Evolutionary conservation across 805 yeast species (phyloP), one percentile per base, ranked within the genome.

Genomic region (Barnettozyma sucrosica): DNA sequence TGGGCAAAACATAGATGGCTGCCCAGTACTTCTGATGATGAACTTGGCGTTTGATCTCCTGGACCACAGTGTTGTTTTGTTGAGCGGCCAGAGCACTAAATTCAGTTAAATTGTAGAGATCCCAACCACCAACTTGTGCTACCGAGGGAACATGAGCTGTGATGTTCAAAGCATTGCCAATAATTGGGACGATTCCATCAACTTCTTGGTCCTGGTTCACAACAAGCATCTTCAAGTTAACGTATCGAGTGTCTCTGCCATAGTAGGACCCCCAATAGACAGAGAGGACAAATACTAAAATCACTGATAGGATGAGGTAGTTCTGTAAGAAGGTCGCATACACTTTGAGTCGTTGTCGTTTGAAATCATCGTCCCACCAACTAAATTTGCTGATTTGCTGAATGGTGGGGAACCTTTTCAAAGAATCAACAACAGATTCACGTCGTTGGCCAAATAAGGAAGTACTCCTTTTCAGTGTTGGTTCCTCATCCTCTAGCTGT

Each of bases 1-100:
- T 71, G 4, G 67, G 63, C 30, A 62, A 57, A 34, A 82, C 77
- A 51, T 77, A 76, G 34, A 83, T 64, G 1, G 83, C 75, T 18
- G 73, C 75, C 90, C 89, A 84, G 55, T 72, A 81, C 16, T 72
- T 55, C 57, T 80, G 78, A 44, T 72, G 71, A 54, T 74, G 76
- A 5, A 83, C 69, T 45, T 65, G 64, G 30, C 71, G 55, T 36
- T 56, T 39, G 33, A 79, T 59, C 53, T 75, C 75, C 18, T 70
- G 68, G 37, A 50, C 49, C 20, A 61, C 47, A 10, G 53, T 51
- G 51, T 46, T 51, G 38, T 57, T 44, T 26, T 54, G 47, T 14
- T 49, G 38, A 2, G 45, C 43, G 5, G 62, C 59, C 40, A 49
- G 51, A 14, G 43, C 50, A 11, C 43, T 45, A 47, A 66, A 64